Conservation (phyloP, 2,329 filamentous ascomycete genomes). For the Microsporum ferrugineum region DNA sequence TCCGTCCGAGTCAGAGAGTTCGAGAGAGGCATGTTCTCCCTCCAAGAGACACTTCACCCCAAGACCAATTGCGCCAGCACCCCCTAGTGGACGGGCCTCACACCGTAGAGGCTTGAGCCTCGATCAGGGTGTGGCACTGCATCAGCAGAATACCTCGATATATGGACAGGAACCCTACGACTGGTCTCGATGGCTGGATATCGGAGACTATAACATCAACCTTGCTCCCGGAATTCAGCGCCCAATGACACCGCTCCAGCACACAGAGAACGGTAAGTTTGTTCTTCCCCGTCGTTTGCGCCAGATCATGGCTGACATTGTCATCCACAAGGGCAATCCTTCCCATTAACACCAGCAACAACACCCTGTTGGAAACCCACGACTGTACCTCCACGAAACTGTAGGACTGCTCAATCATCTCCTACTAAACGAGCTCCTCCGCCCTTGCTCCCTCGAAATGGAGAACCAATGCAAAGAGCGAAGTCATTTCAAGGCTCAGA, state of each 20-base stretch:
- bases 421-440: conserved; percentile 25
- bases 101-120: conserved; percentile 79
- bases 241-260: conserved; percentile 52
- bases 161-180: conserved; percentile 41
- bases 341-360: conserved; percentile 56
- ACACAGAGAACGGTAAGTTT: conserved; percentile 48
- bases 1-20: background rate
- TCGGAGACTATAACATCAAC: background rate
- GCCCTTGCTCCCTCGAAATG: conserved; percentile 20
- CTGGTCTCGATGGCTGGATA: conserved; percentile 29
- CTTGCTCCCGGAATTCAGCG: conserved; percentile 29
- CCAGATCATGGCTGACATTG: background rate
- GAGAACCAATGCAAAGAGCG: conserved; percentile 32
- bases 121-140: conserved; percentile 42
- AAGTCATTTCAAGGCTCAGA: conserved; percentile 38
- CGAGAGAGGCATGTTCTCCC: background rate
- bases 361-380: conserved; percentile 43
- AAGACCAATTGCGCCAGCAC: background rate
- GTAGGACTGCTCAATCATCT: conserved; percentile 30
- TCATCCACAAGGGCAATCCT: conserved; percentile 7
- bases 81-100: conserved; percentile 7
- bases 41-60: background rate
- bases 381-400: conserved; percentile 26
- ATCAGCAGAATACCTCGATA: conserved; percentile 5
- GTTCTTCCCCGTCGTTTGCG: background rate